Evolutionary conservation across 2,329 filamentous ascomycete species (phyloP), one percentile per base, ranked within the genome.

Genomic region (Pyrenochaeta sp.): DNA sequence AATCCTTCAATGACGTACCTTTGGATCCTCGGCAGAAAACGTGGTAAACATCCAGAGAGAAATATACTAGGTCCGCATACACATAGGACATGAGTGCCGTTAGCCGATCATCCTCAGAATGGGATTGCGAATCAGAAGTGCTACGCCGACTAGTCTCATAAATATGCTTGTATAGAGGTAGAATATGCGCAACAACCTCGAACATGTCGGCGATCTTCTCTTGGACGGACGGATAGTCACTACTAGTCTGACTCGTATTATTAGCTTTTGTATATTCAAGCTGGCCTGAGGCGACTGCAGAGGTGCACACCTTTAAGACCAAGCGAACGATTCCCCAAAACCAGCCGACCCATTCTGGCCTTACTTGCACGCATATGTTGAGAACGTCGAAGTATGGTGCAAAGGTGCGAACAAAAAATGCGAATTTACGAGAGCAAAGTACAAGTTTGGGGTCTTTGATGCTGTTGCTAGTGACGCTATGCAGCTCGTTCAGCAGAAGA

Each of bases 331-430:
- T 46, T 20, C 59, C 63, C 69, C 69, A 73, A 33, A 72, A 64
- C 35, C 57, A 67, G 11, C 54, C 52, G 18, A 53, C 20, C 65
- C 64, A 71, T 49, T 64, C 62, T 45, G 58, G 30, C 17, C 42
- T 53, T n/a, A 61, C 21, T 23, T 58, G 29, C 15, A 58, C 54
- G 30, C 58, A 67, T 10, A 61, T 60, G 36, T 51, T 51, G 30
- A 73, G 51, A 14, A 71, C 47, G 36, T 69, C 64, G 41, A 71
- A 72, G 50, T 66, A 73, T 7, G 63, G 56, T 27, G 63, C 59
- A 52, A 71, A 66, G 11, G 47, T 37, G 18, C 50, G 58, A 7
- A 60, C 48, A 45, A 72, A 71, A 4, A 61, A 39, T n/a, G 50
- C 44, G 11, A 70, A 53, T 43, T 66, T 70, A 32, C 51, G 48